These are phyloP conservation scores for Daldinia grandis DNA, from an alignment of 495 filamentous ascomycete genomes.

Conservation along the genomic window DNA sequence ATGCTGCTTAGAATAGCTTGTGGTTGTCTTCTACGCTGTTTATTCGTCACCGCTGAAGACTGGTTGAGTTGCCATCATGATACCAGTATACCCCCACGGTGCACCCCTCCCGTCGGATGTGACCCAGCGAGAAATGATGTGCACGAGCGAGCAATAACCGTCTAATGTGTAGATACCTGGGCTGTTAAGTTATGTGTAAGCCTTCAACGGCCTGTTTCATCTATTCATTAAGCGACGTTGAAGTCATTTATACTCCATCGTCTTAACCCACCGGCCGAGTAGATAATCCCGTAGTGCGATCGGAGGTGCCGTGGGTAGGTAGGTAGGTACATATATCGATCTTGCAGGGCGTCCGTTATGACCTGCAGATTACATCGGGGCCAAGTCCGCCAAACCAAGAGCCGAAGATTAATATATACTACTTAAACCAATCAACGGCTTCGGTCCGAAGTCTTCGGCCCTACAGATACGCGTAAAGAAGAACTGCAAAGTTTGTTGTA, in stretches of 20 bases:
- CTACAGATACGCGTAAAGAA: slow-evolving; percentile 12
- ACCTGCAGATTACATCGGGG: slow-evolving; percentile 16
- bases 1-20: background rate
- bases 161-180: background rate
- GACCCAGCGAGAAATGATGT: background rate
- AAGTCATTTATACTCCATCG: background rate
- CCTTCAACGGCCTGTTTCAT: background rate
- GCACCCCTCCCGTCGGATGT: background rate
- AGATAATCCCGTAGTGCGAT: background rate
- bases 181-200: background rate
- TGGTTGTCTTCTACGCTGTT: background rate
- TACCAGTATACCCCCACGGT: background rate
- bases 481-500: background rate
- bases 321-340: slow-evolving; percentile 14
- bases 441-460: slow-evolving; percentile 38
- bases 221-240: background rate
- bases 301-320: background rate
- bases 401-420: background rate
- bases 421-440: background rate
- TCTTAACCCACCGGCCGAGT: background rate
- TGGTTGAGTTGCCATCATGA: background rate
- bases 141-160: background rate
- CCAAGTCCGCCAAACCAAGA: slow-evolving; percentile 18
- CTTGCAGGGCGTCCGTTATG: slow-evolving; percentile 13
- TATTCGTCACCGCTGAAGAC: background rate